Evolutionary conservation across 768 basidiomycete genomes (phyloP).

Genomic region (Tephrocybe sp.): DNA sequence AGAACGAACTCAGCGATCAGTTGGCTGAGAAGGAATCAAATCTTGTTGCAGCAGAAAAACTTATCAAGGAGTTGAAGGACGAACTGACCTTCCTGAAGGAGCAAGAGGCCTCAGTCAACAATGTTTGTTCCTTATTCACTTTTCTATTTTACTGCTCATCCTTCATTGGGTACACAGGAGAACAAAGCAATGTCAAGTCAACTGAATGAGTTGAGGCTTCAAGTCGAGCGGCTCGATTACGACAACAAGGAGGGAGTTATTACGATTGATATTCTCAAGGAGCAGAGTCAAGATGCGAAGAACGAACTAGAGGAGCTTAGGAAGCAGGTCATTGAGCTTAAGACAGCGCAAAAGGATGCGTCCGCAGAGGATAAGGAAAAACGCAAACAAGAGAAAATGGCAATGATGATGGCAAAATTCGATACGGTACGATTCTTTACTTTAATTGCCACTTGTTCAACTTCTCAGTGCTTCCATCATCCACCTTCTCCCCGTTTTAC

Average conservation of each 20-base stretch:
- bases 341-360: conserved; percentile 77
- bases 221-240: conserved; percentile 89
- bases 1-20: conserved; percentile 94
- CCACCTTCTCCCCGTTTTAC: conserved; percentile 7
- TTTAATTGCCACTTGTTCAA: conserved; percentile 1
- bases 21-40: conserved; percentile 90
- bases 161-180: conserved; percentile 48
- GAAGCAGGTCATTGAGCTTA: conserved; percentile 75
- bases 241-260: conserved; percentile 95
- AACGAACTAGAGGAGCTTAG: conserved; percentile 87
- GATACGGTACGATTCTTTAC: conserved; percentile 66
- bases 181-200: conserved; percentile 93
- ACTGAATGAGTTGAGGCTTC: conserved; percentile 86
- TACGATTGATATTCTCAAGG: conserved; percentile 91
- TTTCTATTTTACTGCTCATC: neutral
- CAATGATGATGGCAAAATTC: conserved; percentile 99
- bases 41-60: conserved; percentile 76
- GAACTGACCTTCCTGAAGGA: conserved; percentile 90
- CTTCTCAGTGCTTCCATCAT: conserved; percentile 4
- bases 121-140: conserved; percentile 41
- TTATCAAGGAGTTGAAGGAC: conserved; percentile 83
- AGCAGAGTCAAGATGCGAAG: conserved; percentile 86
- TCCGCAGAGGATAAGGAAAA: conserved; percentile 97
- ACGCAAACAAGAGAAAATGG: conserved; percentile 99
- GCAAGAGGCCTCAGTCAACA: conserved; percentile 76